Base-by-base conservation (phyloP, 257 asterid genomes). In the Ophiorrhiza pumila region DNA sequence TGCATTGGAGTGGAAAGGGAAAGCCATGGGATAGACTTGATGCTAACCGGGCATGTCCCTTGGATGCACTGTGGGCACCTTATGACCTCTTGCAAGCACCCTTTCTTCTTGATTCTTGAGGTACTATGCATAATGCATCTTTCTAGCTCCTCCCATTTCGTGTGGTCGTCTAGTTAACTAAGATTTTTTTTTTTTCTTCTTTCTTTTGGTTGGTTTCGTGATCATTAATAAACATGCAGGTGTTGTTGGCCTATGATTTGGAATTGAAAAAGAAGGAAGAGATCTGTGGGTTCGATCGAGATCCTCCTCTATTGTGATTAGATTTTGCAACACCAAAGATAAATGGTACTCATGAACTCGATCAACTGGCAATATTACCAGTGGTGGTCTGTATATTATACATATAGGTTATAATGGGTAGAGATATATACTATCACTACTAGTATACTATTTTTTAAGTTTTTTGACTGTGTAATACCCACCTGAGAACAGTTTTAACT, bases 1-100 rank as follows among this genome's bases (percentile, higher is more conserved):
- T 94, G 90, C 99, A 94, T 75, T 94, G 99, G 99, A 91, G 97
- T 43, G 99, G 99, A 2, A 94, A 94, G 68, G 99, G 97, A 0
- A 94, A 94, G 37, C 98, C 98, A 4, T 94, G 98, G 98, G 97
- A 71, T 22, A 76, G 98, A 20, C 83, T 91, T 32, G 96, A 89
- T 64, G 80, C 89, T 0, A 81, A 79, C 67, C 87, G 86, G 58
- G 89, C 98, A 14, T 94, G 98, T 71, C 98, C 96, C 0, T 70
- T 94, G 41, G 98, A 94, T 75, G 90, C 91, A 25, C 79, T 91
- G 31, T 94, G 98, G 98, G 94, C 96, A 1, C 98, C 98, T 52
- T 94, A 94, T 76, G 98, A 94, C 86, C 87, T 94, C 69, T 60
- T 88, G 49, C 76, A 74, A 65, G 79, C 87, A 1, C 86, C 92